These are phyloP conservation scores for Ulota crispa DNA, from an alignment of 225 moss, liverwort and hornwort genomes.

Conservation along the genomic window DNA sequence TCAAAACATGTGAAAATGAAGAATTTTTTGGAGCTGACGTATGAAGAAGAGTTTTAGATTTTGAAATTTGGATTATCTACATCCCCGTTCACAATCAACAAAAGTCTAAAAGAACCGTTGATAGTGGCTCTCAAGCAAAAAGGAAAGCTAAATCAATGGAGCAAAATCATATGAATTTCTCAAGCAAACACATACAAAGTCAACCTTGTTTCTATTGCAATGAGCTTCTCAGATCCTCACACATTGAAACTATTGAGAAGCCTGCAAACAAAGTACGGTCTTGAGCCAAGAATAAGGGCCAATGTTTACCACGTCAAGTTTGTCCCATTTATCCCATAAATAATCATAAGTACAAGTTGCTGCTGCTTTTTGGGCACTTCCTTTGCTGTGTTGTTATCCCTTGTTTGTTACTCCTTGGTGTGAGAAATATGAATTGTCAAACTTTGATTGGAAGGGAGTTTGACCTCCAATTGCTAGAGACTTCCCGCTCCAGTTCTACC, in stretches of 20 bases:
- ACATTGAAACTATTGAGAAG: not conserved
- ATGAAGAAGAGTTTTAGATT: no score
- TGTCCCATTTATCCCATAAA: conserved; percentile 81
- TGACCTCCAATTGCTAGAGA: no score
- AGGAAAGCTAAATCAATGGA: not conserved
- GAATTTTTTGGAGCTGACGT: no score
- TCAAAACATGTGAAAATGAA: no score
- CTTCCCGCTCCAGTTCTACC: no score
- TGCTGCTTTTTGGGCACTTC: conserved; percentile 30
- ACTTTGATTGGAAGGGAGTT: no score
- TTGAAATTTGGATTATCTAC: no score
- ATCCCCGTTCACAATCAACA: conserved; percentile 17
- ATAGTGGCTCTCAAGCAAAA: conserved; percentile 1
- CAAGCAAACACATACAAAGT: not conserved
- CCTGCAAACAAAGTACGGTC: conserved; percentile 4
- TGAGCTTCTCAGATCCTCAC: not conserved
- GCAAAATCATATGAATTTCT: not conserved
- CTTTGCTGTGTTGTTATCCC: conserved; percentile 8
- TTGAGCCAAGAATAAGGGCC: conserved; percentile 11
- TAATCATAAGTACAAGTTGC: conserved; percentile 75
- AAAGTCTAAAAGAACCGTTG: not conserved
- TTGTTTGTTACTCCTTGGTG: no score
- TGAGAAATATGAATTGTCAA: no score
- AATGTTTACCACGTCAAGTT: conserved; percentile 79
- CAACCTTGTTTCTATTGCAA: not conserved